Base-by-base conservation (phyloP, 2,329 filamentous ascomycete genomes). In the Penicillium sp. region DNA sequence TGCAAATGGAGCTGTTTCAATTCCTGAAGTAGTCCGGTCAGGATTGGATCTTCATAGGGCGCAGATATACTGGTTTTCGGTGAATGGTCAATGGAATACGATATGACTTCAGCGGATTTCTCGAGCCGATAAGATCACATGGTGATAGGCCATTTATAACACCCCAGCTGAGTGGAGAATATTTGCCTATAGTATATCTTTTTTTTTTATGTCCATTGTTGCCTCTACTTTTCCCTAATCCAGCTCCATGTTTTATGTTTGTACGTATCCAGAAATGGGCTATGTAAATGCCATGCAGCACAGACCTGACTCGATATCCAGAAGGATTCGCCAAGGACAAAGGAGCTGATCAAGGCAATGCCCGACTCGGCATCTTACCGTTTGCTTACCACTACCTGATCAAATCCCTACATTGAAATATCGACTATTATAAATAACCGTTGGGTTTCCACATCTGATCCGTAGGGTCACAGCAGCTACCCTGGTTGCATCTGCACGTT, bases 111-210 rank as follows among this genome's bases (percentile, higher is more conserved):
- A 52, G 48, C 29, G 47, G 40, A 55, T 55, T 55, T 55, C 47
- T 55, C 34, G 14, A 7, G 8, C 18, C 37, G 59, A 63, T 62
- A 62, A 61, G 40, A 38, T 64, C 62, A 65, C 62, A 56, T 65
- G 62, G 0, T n/a, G 60, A 63, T 61, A 63, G 39, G 48, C 22
- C 34, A 24, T 29, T 22, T 56, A 56, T 52, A 56, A 14, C 16
- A 14, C 16, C 29, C n/a, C 2, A 31, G 0, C n/a, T 46, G 18
- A 13, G 34, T 40, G 35, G n/a, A 46, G 1, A 10, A 20, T 51
- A 55, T 24, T 35, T 20, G 13, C 22, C 42, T 4, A 14, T 31
- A 46, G 40, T 52, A 35, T 29, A 43, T 43, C 6, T 8, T 16
- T n/a, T 6, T 5, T 6, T 5, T 6, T 8, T 18, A 35, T 10